Evolutionary conservation across 2,329 filamentous ascomycete genomes (phyloP), one percentile per base, ranked within the genome.

Genomic region (Xylaria hypoxylon): DNA sequence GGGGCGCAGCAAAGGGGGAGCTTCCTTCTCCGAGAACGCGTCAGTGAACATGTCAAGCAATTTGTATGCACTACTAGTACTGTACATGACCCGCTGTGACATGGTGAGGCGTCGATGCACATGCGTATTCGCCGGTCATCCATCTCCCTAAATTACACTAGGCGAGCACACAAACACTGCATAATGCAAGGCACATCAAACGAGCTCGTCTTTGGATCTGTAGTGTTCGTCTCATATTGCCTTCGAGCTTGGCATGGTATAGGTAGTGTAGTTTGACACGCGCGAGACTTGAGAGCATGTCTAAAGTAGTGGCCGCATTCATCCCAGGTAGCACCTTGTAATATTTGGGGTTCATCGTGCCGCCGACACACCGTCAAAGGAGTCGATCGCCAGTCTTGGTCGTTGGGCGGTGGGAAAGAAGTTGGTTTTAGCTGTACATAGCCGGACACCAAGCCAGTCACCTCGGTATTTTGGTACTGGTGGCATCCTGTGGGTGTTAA

Each of bases 131-230:
- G 52, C 52, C 26, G 31, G 50, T 26, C 31, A 48, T 2, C 17
- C 28, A 45, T 15, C n/a, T 35, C 47, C 33, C n/a, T 53, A 35
- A 53, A 53, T 31, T 53, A 19, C 42, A 24, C 40, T 48, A 38
- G 19, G 56, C n/a, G 17, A 40, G 31, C 19, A 60, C 47, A 40
- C 45, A 67, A 35, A 33, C 56, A 57, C 24, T 61, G 62, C 65
- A 68, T 68, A 47, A 68, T 68, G 65, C 65, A 68, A 59, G 58
- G 62, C 58, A 65, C 57, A 62, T 65, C 62, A 65, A 58, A 68
- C 62, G 26, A 52, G 28, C 53, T 50, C 47, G 31, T 31, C 42
- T 50, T 42, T 58, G 50, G 53, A 26, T 61, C 10, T 28, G 60
- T 48, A 57, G 33, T 51, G 56, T 58, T 35, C 38, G 47, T 38